Base-by-base conservation (phyloP, 2,329 filamentous ascomycete genomes). In the Fusarium sp. region DNA sequence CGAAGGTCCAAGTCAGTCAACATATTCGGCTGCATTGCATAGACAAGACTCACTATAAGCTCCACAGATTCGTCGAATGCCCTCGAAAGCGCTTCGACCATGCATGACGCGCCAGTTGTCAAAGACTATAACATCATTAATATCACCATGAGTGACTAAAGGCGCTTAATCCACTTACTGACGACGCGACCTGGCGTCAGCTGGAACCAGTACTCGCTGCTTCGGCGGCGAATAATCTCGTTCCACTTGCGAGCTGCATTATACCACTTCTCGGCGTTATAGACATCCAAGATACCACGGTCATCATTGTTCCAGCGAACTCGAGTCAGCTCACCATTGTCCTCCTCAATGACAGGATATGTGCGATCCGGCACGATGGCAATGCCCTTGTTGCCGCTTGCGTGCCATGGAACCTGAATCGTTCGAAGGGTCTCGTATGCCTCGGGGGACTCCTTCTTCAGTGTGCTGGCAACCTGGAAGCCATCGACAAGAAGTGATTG, bases 101-200 rank as follows among this genome's bases (percentile, higher is more conserved):
- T 99, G 97, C 76, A 98, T 85, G 37, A 98, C 93, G 68, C 97
- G 90, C 95, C 96, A 98, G 80, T 99, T 98, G 81, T 99, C 94
- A 82, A 99, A 98, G 56, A 98, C 93, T 76, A 41, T 7, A 18
- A 37, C 22, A 16, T 31, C 2, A 43, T 80, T n/a, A 83, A 71
- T 31, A 66, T 41, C 20, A 14, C 6, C 1, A 45, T 9, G 31
- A 13, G 14, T 9, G 22, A 20, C 6, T 13, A 35, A 37, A n/a
- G 8, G 24, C 41, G 27, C 16, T 22, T 13, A 29, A 13, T 62
- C 14, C 14, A 86, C 91, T 83, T 85, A 95, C 94, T 91, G 66
- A 98, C 80, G 7, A 95, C 89, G 62, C 87, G 91, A 3, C 97
- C 97, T 0, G 97, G 96, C 78, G 89, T 84, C 65, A 99, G 85